A percentile compares a stretch with the other conserved stretches of the same genome.
Conservation (phyloP, 2,329 filamentous ascomycete genomes). For the Boeremia exigua region DNA sequence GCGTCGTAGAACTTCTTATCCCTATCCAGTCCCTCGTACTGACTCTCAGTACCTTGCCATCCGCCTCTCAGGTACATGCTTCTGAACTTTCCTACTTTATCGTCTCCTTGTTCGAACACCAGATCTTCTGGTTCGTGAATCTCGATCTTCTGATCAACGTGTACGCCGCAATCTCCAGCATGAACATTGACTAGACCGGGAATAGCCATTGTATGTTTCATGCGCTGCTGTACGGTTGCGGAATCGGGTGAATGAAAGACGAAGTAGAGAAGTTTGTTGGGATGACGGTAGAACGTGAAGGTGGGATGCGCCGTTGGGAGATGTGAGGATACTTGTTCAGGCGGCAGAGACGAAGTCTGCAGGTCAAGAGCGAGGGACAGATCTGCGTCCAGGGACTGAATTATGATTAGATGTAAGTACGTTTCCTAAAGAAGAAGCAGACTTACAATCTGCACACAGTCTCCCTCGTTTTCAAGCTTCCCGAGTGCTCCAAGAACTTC, state of each 20-base stretch:
- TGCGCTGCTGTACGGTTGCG: slow-evolving; percentile 33
- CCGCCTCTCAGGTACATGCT: slow-evolving; percentile 29
- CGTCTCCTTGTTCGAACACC: slow-evolving; percentile 22
- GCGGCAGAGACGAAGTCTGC: not conserved
- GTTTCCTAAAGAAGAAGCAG: not conserved
- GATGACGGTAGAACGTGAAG: slow-evolving; percentile 39
- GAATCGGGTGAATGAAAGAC: slow-evolving; percentile 35
- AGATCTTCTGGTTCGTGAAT: slow-evolving; percentile 35
- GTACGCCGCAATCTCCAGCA: slow-evolving; percentile 27
- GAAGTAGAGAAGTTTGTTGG: slow-evolving; percentile 27
- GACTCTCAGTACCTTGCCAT: slow-evolving; percentile 30
- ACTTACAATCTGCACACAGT: slow-evolving; percentile 33
- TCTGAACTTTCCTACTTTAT: slow-evolving; percentile 26
- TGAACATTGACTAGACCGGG: slow-evolving; percentile 37
- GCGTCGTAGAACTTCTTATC: slow-evolving; percentile 19
- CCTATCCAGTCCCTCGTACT: slow-evolving; percentile 25
- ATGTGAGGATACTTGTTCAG: slow-evolving; percentile 8
- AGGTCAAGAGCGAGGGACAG: slow-evolving; percentile 24
- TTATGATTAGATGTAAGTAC: not conserved
- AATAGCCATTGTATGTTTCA: slow-evolving; percentile 40
- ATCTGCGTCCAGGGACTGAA: slow-evolving; percentile 25
- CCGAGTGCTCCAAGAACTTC: slow-evolving; percentile 26
- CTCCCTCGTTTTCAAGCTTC: slow-evolving; percentile 14
- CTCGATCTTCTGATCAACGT: slow-evolving; percentile 36
- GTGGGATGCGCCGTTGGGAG: slow-evolving; percentile 27